Evolutionary conservation across 2,329 filamentous ascomycete genomes (phyloP).

Genomic region (Basipetospora chlamydospora): DNA sequence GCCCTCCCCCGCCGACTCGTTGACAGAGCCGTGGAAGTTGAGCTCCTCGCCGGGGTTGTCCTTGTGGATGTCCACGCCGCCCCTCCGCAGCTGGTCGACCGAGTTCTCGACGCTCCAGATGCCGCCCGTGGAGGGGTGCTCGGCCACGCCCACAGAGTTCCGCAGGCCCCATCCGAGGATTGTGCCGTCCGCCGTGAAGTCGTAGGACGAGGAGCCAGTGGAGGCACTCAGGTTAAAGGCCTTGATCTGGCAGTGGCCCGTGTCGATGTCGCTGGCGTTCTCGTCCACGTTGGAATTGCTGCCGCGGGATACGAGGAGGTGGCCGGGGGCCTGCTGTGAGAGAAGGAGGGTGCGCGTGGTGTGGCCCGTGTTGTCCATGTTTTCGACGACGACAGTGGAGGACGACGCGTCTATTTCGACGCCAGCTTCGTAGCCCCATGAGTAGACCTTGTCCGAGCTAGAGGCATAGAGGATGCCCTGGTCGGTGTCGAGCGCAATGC

Average conservation of each 20-base stretch:
- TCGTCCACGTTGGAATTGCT: conserved; percentile 43
- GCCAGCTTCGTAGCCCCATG: conserved; percentile 44
- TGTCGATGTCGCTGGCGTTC: conserved; percentile 28
- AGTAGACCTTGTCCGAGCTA: conserved; percentile 33
- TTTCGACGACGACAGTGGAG: conserved; percentile 33
- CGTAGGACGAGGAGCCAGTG: conserved; percentile 10
- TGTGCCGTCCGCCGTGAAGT: conserved; percentile 30
- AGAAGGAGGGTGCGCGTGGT: conserved; percentile 48
- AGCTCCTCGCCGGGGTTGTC: conserved; percentile 59
- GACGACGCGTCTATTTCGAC: conserved; percentile 25
- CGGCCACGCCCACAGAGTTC: conserved; percentile 53
- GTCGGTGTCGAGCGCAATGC: conserved; percentile 29
- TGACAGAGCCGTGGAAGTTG: conserved; percentile 51
- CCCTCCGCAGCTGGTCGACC: conserved; percentile 42
- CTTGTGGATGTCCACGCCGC: conserved; percentile 42
- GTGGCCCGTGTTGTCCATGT: conserved; percentile 45
- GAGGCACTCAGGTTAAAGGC: conserved; percentile 20
- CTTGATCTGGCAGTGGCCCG: conserved; percentile 47
- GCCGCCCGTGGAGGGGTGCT: conserved; percentile 33
- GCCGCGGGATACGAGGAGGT: conserved; percentile 48
- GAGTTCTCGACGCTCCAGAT: conserved; percentile 52
- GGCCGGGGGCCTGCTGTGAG: conserved; percentile 31
- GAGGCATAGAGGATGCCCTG: conserved; percentile 36
- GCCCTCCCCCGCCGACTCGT: conserved; percentile 10
- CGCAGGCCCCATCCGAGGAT: conserved; percentile 50